phyloP scores from a whole-genome alignment of 2,329 filamentous ascomycete genomes.

The Ophiocordyceps camponoti-saundersi region DNA sequence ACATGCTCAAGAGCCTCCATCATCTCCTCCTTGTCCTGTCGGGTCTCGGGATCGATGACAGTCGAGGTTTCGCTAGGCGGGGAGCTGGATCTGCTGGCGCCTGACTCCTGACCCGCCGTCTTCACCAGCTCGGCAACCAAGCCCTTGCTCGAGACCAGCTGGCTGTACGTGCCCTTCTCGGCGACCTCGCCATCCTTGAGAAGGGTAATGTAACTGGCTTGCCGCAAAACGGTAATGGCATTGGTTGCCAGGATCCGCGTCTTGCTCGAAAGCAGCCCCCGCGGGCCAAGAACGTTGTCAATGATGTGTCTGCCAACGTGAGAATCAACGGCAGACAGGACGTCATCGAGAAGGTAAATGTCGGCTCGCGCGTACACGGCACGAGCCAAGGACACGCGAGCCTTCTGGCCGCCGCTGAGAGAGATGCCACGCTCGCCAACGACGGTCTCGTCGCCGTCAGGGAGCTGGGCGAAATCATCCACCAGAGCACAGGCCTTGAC shows the following conservation, averaged over 20 bases:
- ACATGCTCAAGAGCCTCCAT: slow-evolving; percentile 66
- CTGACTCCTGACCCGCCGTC: slow-evolving; percentile 47
- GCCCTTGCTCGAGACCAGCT: slow-evolving; percentile 87
- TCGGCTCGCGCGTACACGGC: slow-evolving; percentile 96
- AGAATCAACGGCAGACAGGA: slow-evolving; percentile 92
- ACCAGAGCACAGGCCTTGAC: slow-evolving; percentile 78
- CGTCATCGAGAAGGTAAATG: slow-evolving; percentile 86
- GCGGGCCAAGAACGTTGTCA: slow-evolving; percentile 76
- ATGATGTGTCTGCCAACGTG: slow-evolving; percentile 93
- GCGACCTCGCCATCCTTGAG: slow-evolving; percentile 68
- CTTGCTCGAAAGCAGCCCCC: slow-evolving; percentile 68
- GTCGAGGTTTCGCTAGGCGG: slow-evolving; percentile 37
- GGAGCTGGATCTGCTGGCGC: slow-evolving; percentile 26
- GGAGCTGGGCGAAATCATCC: slow-evolving; percentile 82
- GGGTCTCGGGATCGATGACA: slow-evolving; percentile 31
- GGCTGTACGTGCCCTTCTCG: slow-evolving; percentile 79
- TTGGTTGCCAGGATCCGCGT: slow-evolving; percentile 91
- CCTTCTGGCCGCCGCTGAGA: slow-evolving; percentile 89
- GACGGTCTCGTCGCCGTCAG: slow-evolving; percentile 90
- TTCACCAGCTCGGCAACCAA: slow-evolving; percentile 73
- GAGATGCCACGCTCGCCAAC: slow-evolving; percentile 96
- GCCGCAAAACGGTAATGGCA: slow-evolving; percentile 75
- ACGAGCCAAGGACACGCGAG: slow-evolving; percentile 75
- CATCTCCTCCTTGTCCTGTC: slow-evolving; percentile 46
- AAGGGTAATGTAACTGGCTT: slow-evolving; percentile 78